Conservation (phyloP, 345 rosid genomes). For the Gossypium anomalum region DNA sequence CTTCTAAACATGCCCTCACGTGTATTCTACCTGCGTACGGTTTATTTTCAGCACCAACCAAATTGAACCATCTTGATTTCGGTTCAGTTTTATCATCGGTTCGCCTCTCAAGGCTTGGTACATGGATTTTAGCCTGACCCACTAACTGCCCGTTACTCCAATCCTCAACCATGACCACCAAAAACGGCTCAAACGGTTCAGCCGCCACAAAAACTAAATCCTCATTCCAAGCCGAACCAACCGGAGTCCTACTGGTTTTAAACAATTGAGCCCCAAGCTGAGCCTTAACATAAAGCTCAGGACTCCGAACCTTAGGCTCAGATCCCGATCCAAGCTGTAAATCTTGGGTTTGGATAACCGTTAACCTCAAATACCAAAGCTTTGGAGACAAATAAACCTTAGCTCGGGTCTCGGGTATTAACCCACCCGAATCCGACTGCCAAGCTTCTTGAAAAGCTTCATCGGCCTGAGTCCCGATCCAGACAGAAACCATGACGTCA, state of each 20-base stretch:
- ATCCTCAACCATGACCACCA: conserved; percentile 71
- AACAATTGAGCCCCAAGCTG: conserved; percentile 81
- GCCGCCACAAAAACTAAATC: conserved; percentile 88
- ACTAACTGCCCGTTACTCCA: conserved; percentile 42
- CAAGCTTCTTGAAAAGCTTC: conserved; percentile 97
- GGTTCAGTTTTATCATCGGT: conserved; percentile 51
- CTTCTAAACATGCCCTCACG: conserved; percentile 69
- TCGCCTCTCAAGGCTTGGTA: conserved; percentile 70
- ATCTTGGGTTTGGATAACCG: conserved; percentile 98
- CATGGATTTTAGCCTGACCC: conserved; percentile 66
- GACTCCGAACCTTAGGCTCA: conserved; percentile 61
- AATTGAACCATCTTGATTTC: conserved; percentile 81
- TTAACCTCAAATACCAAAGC: conserved; percentile 92
- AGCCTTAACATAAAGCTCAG: conserved; percentile 72
- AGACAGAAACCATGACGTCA: conserved; percentile 88
- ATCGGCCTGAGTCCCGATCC: conserved; percentile 91
- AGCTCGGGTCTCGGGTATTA: conserved; percentile 82
- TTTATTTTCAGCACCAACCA: conserved; percentile 53
- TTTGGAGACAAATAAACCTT: conserved; percentile 90
- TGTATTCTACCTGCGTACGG: conserved; percentile 84
- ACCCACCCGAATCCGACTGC: conserved; percentile 94
- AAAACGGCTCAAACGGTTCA: conserved; percentile 90
- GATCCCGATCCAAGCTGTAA: conserved; percentile 59
- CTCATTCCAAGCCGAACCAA: conserved; percentile 81
- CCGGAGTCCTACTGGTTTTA: conserved; percentile 60